These are phyloP conservation scores for Peronospora farinosa DNA, from an alignment of 352 stramenopile species.

Conservation along the genomic window DNA sequence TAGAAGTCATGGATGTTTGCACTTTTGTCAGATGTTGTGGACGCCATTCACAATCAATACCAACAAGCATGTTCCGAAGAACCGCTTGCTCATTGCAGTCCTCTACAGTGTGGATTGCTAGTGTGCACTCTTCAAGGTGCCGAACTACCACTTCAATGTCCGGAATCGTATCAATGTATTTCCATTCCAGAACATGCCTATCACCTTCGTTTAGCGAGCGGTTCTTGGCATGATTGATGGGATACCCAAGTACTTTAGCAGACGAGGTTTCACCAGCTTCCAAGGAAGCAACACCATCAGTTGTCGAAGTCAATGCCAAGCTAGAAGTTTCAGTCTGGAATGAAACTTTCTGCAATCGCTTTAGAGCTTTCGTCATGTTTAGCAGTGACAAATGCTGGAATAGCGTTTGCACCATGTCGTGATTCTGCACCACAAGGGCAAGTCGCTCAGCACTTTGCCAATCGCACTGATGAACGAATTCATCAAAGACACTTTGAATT, in stretches of 20 bases:
- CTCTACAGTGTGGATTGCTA: not conserved
- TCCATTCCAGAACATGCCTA: slow-evolving; percentile 21
- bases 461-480: slow-evolving; percentile 34
- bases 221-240: slow-evolving; percentile 31
- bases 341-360: slow-evolving; percentile 37
- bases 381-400: slow-evolving; percentile 18
- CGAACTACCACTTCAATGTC: slow-evolving; percentile 25
- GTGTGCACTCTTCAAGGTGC: slow-evolving; percentile 10
- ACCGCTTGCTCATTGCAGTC: slow-evolving; percentile 5
- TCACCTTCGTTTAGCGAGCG: slow-evolving; percentile 8
- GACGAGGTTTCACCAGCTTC: not conserved
- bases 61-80: slow-evolving; percentile 28
- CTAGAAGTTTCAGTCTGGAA: not conserved
- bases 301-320: not conserved
- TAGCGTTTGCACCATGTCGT: slow-evolving; percentile 25
- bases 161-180: slow-evolving; percentile 25
- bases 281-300: not conserved
- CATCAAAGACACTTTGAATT: slow-evolving; percentile 19
- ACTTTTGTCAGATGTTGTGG: slow-evolving; percentile 38
- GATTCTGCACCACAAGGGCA: slow-evolving; percentile 17
- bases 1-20: not conserved
- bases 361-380: slow-evolving; percentile 52
- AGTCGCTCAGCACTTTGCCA: slow-evolving; percentile 48
- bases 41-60: slow-evolving; percentile 62
- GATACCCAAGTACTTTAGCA: not conserved